Evolutionary conservation across 768 basidiomycete genomes (phyloP), one percentile per base, ranked within the genome.

Genomic region (Tubosaeta sp.): DNA sequence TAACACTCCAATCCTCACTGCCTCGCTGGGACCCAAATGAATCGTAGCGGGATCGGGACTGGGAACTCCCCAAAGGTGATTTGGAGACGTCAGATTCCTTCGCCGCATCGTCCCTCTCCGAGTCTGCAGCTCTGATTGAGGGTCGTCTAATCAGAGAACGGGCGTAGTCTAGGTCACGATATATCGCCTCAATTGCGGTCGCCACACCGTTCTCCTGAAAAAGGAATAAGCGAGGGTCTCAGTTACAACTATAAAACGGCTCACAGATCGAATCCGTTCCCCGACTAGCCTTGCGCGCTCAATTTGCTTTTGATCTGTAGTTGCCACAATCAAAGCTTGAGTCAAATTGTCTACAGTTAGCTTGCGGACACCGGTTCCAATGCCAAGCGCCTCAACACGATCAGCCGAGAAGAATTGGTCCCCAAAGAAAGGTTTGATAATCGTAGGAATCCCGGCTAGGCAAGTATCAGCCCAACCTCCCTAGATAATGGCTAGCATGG

Each of bases 361-460:
- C 69, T 95, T 95, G 60, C 90, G 82, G 46, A 99, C 85, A 47
- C 87, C 83, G 29, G 85, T 78, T 42, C 95, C 97, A 45, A 98
- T 83, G 34, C 95, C 95, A 38, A 99, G 78, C 2, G 94, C 92
- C 68, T 97, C 93, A n/a, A 97, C 92, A 27, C 95, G 86, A 69
- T 99, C 92, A 4, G 92, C 91, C 93, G 93, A 98, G 72, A 97
- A 95, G 67, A 88, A 91, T 62, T 97, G 95, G 67, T 97, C 95
- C 3, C 97, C 95, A 62, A 98, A 99, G 80, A 98, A 99, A 0
- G 97, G 95, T 57, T 85, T 86, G 66, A 98, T 92, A 61, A 99
- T 88, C 1, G 95, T 98, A 1, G 97, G 95, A 48, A 93, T 88
- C 8, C 92, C 93, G 54, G 91, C 91, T 90, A 46, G 6, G 26